phyloP scores from a whole-genome alignment of 345 rosid genomes.

The Moricandia moricandioides region DNA sequence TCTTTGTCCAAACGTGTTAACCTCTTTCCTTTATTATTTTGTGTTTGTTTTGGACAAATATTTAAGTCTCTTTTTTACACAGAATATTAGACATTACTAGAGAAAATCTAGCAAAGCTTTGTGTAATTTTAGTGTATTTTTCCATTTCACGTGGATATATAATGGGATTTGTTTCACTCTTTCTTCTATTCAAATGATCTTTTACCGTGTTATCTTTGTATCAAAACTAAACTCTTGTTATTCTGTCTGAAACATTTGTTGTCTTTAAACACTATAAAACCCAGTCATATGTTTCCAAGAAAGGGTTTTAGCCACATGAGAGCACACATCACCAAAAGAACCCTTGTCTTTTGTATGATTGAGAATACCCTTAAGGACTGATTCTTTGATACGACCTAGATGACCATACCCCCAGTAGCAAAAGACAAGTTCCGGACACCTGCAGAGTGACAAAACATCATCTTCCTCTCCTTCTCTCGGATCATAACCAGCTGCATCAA shows the following conservation, averaged over 20 bases:
- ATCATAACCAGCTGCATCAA: not conserved
- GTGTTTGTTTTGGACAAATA: slow-evolving; percentile 20
- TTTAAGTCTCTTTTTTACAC: slow-evolving; percentile 9
- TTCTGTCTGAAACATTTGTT: not conserved
- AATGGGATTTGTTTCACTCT: slow-evolving; percentile 6
- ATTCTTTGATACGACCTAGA: not conserved
- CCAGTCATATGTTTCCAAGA: not conserved
- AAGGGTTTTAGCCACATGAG: not conserved
- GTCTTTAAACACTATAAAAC: not conserved
- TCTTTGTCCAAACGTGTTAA: slow-evolving; percentile 12
- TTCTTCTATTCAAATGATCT: not conserved
- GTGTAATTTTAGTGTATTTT: slow-evolving; percentile 24
- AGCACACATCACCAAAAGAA: not conserved
- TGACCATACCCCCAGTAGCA: not conserved
- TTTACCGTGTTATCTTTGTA: not conserved
- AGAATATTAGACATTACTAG: slow-evolving; percentile 29
- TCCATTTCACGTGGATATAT: slow-evolving; percentile 19
- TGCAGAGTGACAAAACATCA: not conserved
- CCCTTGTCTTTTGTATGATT: not conserved
- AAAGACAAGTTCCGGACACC: not conserved
- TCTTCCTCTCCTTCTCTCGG: not conserved
- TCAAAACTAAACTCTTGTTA: not conserved
- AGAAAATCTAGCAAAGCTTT: slow-evolving; percentile 25
- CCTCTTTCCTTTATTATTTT: slow-evolving; percentile 3
- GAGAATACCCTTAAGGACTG: slow-evolving; percentile 1